Conservation (phyloP, 805 yeast genomes). For the Candida xyloterini region DNA sequence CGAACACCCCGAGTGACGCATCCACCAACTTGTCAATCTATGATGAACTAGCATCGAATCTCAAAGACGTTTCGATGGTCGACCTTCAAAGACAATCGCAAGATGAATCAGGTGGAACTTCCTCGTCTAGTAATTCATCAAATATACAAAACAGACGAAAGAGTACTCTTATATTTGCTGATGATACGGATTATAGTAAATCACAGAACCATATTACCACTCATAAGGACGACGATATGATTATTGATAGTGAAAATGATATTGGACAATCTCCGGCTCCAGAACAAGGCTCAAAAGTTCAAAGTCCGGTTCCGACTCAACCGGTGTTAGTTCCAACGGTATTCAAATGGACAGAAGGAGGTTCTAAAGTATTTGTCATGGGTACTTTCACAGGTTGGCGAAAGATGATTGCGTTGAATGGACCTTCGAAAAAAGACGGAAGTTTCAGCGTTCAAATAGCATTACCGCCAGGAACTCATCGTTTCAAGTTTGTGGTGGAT, state of each 20-base stretch:
- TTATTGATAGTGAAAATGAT: constrained; percentile 28
- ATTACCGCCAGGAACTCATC: constrained; percentile 86
- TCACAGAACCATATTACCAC: constrained; percentile 38
- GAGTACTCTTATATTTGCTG: constrained; percentile 69
- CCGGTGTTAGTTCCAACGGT: constrained; percentile 49
- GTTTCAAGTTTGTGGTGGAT: constrained; percentile 91
- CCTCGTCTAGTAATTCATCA: constrained; percentile 5
- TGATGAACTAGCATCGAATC: constrained; percentile 12
- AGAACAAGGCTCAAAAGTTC: constrained; percentile 11
- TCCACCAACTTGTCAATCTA: constrained; percentile 11
- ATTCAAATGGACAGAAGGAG: constrained; percentile 95
- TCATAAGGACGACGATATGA: constrained; percentile 31
- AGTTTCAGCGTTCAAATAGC: constrained; percentile 68
- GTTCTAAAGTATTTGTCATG: constrained; percentile 89
- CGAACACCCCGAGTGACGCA: constrained; percentile 8
- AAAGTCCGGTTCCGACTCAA: constrained; percentile 19
- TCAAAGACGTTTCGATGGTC: constrained; percentile 36
- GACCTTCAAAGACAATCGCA: constrained; percentile 27
- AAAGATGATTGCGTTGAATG: constrained; percentile 85
- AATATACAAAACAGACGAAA: constrained; percentile 45
- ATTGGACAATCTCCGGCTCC: constrained; percentile 21
- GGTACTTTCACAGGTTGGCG: constrained; percentile 99
- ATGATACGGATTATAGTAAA: constrained; percentile 58
- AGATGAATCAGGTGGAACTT: not conserved
- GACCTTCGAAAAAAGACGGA: constrained; percentile 46